Percentiles rank a stretch among this genome's conserved stretches.
These are phyloP conservation scores for Zarea fungicola DNA, from an alignment of 2,329 filamentous ascomycete species.

Conservation along the genomic window DNA sequence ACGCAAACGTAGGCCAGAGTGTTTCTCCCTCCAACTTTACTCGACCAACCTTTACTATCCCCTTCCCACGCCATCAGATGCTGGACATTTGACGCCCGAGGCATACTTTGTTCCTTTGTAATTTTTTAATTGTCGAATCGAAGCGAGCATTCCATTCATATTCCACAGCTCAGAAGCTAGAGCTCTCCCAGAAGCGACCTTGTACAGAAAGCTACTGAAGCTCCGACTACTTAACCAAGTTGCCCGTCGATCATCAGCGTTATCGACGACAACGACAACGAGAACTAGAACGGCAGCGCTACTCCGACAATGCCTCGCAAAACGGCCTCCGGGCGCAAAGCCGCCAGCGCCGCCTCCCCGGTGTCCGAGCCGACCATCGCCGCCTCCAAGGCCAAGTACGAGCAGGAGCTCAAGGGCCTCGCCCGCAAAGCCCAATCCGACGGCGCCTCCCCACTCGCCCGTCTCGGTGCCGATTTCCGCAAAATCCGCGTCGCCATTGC, in stretches of 20 bases:
- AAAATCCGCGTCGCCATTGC: slow-evolving; percentile 31
- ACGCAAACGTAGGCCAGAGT: slow-evolving; percentile 3
- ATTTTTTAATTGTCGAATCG: too few species aligned
- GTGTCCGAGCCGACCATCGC: slow-evolving; percentile 15
- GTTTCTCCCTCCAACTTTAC: background rate
- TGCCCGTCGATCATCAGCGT: too few species aligned
- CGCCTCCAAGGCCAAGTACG: slow-evolving; percentile 37
- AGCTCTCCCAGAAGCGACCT: too few species aligned
- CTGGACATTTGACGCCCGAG: slow-evolving; percentile 17
- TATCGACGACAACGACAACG: too few species aligned
- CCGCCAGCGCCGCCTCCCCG: slow-evolving; percentile 17
- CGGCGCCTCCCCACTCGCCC: slow-evolving; percentile 29
- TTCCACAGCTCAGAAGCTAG: too few species aligned
- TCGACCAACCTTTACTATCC: background rate
- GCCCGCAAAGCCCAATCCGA: slow-evolving; percentile 37
- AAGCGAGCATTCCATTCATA: too few species aligned
- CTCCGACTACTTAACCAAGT: too few species aligned
- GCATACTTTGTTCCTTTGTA: too few species aligned
- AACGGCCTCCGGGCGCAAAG: slow-evolving; percentile 2
- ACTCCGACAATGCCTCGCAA: slow-evolving; percentile 1
- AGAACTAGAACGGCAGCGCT: too few species aligned
- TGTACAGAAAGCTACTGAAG: too few species aligned
- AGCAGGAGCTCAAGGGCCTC: slow-evolving; percentile 48
- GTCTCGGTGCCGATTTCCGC: slow-evolving; percentile 33
- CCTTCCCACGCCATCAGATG: slow-evolving; percentile 9